These are phyloP conservation scores for Rhizopogon vesiculosus DNA, from an alignment of 768 basidiomycete genomes.

Conservation along the genomic window DNA sequence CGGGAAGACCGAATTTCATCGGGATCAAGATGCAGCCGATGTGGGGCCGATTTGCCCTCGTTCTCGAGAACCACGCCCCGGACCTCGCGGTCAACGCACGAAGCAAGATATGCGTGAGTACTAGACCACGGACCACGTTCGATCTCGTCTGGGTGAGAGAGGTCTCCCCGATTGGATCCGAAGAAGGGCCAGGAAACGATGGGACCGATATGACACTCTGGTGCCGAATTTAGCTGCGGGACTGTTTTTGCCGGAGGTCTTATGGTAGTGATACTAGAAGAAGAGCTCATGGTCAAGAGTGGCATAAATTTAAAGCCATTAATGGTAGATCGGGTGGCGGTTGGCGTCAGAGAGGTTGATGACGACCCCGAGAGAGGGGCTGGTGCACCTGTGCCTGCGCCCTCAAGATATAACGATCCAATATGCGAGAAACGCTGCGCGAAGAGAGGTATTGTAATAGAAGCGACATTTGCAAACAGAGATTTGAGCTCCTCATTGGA, in stretches of 20 bases:
- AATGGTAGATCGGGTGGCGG: slow-evolving; percentile 15
- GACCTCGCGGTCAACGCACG: slow-evolving; percentile 71
- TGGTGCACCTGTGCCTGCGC: slow-evolving; percentile 4
- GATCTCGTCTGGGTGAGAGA: slow-evolving; percentile 61
- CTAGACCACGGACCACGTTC: slow-evolving; percentile 77
- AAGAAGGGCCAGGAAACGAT: slow-evolving; percentile 93
- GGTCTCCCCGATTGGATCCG: slow-evolving; percentile 74
- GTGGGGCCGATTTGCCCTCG: slow-evolving; percentile 72
- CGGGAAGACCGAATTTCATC: slow-evolving; percentile 68
- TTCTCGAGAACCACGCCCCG: slow-evolving; percentile 70
- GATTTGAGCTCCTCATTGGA: slow-evolving; percentile 58
- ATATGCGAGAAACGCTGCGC: slow-evolving; percentile 72
- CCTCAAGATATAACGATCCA: slow-evolving; percentile 66
- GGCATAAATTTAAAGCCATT: slow-evolving; percentile 17
- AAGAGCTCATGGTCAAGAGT: slow-evolving; percentile 7
- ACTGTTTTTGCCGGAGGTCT: neutral
- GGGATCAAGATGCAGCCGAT: slow-evolving; percentile 76
- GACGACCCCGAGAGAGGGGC: slow-evolving; percentile 14
- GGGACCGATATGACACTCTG: slow-evolving; percentile 57
- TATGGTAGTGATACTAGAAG: slow-evolving; percentile 3
- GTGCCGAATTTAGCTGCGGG: slow-evolving; percentile 21
- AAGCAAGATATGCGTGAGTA: slow-evolving; percentile 52
- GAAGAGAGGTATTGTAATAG: slow-evolving; percentile 66
- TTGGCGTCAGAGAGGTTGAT: slow-evolving; percentile 23
- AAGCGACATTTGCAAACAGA: slow-evolving; percentile 65